Evolutionary conservation across 1,139 yeast species (phyloP).

Genomic region (Debaryomycetaceae sp.): DNA sequence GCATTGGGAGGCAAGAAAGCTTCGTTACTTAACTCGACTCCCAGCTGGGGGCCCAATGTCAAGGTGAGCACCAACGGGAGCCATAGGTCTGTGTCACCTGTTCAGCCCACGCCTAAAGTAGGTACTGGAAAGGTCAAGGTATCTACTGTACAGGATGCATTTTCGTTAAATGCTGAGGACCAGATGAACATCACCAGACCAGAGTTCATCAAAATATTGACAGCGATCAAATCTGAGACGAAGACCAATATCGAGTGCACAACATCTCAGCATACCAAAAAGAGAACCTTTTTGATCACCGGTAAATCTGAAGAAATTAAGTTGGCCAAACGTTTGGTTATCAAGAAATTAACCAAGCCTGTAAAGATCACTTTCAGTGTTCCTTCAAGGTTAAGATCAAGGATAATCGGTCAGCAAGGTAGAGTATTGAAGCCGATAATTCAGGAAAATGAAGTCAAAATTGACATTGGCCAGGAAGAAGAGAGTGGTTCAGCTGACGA

Average conservation of each 20-base stretch:
- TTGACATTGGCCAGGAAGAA: constrained; percentile 63
- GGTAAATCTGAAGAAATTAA: constrained; percentile 72
- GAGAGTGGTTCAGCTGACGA: constrained; percentile 21
- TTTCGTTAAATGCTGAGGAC: constrained; percentile 64
- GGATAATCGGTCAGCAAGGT: constrained; percentile 89
- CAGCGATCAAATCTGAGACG: constrained; percentile 57
- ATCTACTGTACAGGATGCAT: constrained; percentile 65
- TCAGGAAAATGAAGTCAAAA: constrained; percentile 64
- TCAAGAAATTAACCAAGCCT: constrained; percentile 76
- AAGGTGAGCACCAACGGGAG: constrained; percentile 16
- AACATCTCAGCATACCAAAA: constrained; percentile 69
- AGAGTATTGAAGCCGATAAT: constrained; percentile 76
- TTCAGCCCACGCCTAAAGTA: constrained; percentile 24
- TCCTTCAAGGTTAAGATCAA: constrained; percentile 77
- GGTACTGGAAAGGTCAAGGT: constrained; percentile 19
- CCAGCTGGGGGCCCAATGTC: constrained; percentile 33
- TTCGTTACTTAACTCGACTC: constrained; percentile 7
- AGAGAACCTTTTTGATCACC: constrained; percentile 79
- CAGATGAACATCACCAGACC: constrained; percentile 61
- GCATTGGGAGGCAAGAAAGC: constrained; percentile 52
- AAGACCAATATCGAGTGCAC: constrained; percentile 81
- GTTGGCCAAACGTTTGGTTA: constrained; percentile 71
- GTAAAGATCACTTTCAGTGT: constrained; percentile 58
- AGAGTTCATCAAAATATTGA: constrained; percentile 62
- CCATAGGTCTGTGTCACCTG: constrained; percentile 25